A percentile compares a stretch with the other conserved stretches of the same genome.
Evolutionary conservation across 2,329 filamentous ascomycete genomes (phyloP).

Genomic region (Allantophomopsis lycopodina): DNA sequence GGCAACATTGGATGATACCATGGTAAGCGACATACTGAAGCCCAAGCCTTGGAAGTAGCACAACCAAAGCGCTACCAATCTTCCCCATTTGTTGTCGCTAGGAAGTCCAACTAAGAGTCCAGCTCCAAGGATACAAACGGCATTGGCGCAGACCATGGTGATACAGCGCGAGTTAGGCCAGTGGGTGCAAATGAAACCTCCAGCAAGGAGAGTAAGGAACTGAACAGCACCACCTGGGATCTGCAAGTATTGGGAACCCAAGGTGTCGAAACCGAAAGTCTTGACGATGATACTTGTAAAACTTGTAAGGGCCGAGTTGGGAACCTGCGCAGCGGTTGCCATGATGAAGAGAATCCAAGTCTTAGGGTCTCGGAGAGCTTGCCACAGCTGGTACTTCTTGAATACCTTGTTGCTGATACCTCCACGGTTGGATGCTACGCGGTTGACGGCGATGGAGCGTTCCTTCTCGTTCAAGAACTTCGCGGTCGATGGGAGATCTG

Average conservation of each 20-base stretch:
- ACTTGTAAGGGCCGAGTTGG: conserved; percentile 40
- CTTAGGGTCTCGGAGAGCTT: conserved; percentile 37
- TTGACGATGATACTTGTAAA: conserved; percentile 17
- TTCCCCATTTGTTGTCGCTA: conserved; percentile 36
- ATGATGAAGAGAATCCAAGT: conserved; percentile 43
- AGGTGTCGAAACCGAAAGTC: conserved; percentile 22
- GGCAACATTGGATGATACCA: conserved; percentile 36
- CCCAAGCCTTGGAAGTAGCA: conserved; percentile 38
- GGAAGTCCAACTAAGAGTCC: conserved; percentile 37
- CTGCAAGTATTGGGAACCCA: conserved; percentile 41
- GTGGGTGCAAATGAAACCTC: conserved; percentile 35
- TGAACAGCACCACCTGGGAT: conserved; percentile 45
- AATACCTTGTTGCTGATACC: conserved; percentile 39
- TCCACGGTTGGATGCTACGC: conserved; percentile 34
- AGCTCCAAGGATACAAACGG: conserved; percentile 37
- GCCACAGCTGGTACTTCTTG: conserved; percentile 28
- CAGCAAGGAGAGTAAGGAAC: conserved; percentile 34
- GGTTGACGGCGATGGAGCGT: conserved; percentile 35
- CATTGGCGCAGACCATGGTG: conserved; percentile 41
- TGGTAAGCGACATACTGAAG: conserved; percentile 37
- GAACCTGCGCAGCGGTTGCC: conserved; percentile 35
- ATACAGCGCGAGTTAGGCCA: conserved; percentile 33
- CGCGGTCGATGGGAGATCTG: conserved; percentile 47
- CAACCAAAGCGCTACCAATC: conserved; percentile 41
- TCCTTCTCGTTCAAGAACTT: conserved; percentile 45